A percentile compares a stretch with the other conserved stretches of the same genome.
phyloP scores from a whole-genome alignment of 306 rosid genomes.

The Lithocarpus polystachyus region DNA sequence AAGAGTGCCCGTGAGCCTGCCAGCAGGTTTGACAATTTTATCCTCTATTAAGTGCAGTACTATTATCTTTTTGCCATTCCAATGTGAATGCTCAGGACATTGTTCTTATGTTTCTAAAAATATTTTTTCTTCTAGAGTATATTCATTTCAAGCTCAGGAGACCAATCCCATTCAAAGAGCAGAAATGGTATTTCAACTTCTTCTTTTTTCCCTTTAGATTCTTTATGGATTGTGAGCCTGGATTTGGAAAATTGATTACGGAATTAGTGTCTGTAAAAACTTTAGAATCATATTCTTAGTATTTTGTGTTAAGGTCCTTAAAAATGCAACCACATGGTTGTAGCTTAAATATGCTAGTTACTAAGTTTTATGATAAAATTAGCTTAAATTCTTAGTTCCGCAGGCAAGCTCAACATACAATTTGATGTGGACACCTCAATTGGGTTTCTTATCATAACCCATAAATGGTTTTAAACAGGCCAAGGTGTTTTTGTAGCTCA shows the following conservation, averaged over 20 bases:
- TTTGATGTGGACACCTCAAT: not conserved
- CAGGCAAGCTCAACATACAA: not conserved
- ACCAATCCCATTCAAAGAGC: conserved; percentile 89
- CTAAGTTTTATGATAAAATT: not conserved
- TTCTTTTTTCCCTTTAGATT: not conserved
- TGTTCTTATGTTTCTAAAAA: not conserved
- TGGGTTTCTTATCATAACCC: not conserved
- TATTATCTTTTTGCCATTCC: not conserved
- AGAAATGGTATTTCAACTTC: conserved; percentile 76
- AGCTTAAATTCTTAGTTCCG: not conserved
- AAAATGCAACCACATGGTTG: not conserved
- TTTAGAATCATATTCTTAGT: not conserved
- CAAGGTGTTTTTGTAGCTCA: not conserved
- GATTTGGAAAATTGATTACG: not conserved
- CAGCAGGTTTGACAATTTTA: conserved; percentile 48
- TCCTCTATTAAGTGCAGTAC: conserved; percentile 16
- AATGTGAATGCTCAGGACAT: not conserved
- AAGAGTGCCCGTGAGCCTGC: conserved; percentile 84
- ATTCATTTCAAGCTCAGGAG: conserved; percentile 86
- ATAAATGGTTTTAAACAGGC: not conserved
- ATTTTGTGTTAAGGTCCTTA: not conserved
- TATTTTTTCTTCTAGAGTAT: conserved; percentile 60
- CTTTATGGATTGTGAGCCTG: not conserved
- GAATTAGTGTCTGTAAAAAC: not conserved
- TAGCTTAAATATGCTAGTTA: not conserved